Conservation (phyloP, 2,329 filamentous ascomycete genomes). For the Cryphonectria japonica region DNA sequence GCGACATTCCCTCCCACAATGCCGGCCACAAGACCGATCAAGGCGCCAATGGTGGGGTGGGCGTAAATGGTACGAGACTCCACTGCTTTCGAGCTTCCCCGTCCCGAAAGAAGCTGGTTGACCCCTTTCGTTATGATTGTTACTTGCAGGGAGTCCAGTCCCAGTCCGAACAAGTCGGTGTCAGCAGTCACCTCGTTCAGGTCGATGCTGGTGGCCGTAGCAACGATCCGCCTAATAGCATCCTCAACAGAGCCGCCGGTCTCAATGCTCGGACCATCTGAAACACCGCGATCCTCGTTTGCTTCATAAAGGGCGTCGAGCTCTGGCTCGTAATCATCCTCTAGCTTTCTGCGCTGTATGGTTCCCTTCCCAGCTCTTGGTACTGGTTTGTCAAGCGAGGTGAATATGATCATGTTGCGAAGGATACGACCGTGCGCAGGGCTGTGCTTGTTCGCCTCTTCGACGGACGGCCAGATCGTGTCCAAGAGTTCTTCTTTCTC, state of each 20-base stretch:
- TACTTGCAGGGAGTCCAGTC: constrained; percentile 23
- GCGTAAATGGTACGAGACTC: constrained; percentile 13
- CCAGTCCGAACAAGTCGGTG: constrained; percentile 17
- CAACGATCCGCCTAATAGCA: constrained; percentile 12
- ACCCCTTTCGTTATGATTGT: constrained; percentile 8
- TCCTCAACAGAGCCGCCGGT: constrained; percentile 1
- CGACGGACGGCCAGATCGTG: constrained; percentile 13
- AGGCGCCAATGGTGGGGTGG: constrained; percentile 12
- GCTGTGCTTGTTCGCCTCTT: constrained; percentile 22
- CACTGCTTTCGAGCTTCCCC: constrained; percentile 12
- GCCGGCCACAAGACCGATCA: constrained; percentile 8
- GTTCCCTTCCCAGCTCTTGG: constrained; percentile 50
- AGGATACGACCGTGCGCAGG: constrained; percentile 51
- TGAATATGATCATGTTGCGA: constrained; percentile 44
- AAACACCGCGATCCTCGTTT: neutral
- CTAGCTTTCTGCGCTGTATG: constrained; percentile 44
- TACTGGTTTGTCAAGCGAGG: constrained; percentile 47
- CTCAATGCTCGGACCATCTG: neutral
- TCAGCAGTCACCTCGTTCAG: constrained; percentile 9
- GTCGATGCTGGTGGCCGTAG: constrained; percentile 12
- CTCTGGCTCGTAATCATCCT: constrained; percentile 47
- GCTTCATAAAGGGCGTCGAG: constrained; percentile 46
- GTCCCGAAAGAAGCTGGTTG: constrained; percentile 10
- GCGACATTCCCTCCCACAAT: neutral
- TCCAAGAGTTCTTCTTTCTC: constrained; percentile 13